Base-by-base conservation (phyloP, 768 basidiomycete species). In the Leucocoprinus sp. region DNA sequence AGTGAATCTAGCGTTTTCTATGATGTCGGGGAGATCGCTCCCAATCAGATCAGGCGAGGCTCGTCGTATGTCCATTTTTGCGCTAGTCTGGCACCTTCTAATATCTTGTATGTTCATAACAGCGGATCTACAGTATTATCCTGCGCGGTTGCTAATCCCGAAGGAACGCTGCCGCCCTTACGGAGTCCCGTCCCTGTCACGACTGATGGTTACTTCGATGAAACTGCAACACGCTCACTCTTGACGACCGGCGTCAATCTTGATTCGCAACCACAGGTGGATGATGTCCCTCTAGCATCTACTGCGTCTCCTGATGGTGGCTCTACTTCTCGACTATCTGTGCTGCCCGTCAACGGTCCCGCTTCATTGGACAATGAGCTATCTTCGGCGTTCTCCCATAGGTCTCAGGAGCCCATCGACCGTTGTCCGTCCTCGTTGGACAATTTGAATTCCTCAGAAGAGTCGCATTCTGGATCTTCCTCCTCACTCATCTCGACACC, bases 1-100 rank as follows among this genome's bases (percentile, higher is more conserved):
- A 80, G 78, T 56, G 78, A 81, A 37, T 74, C 79, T 0, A 76
- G 74, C 54, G 59, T 71, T 8, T 42, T 36, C 46, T 48, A 48
- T 24, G 66, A 67, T 5, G 68, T 72, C 61, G 46, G 39, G 3
- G 46, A 48, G 4, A 31, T 42, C 15, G 46, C 40, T 7, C 46
- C 46, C 15, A 17, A 48, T 36, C 46, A 41, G 21, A 26, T 34
- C 31, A 47, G 40, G 27, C 23, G 46, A 28, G 33, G 34, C n/a
- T 48, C 46, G 21, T 41, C 39, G 46, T 48, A 21, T 27, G 46
- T 41, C 31, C 21, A 19, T 28, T 27, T 26, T 37, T 45, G 27
- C 37, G 28, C 42, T 35, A 35, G 18, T 19, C 31, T 45, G 44
- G 44, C 44, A 39, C 24, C 29, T 38, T 45, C 36, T 42, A 47